phyloP scores from a whole-genome alignment of 176 grass and related monocot species.

The Juncus inflexus region DNA sequence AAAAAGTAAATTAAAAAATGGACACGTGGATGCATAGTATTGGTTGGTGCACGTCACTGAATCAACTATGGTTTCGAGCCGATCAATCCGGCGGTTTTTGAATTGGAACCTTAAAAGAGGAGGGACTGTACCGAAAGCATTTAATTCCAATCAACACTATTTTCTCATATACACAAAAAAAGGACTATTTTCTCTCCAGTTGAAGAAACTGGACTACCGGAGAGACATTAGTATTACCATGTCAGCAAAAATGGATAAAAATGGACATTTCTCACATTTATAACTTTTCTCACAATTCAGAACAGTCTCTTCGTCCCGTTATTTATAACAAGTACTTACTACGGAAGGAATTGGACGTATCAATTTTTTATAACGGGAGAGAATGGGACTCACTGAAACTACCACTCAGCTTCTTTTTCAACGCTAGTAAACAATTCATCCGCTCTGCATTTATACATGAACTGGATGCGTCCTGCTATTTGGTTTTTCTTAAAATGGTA shows the following conservation, averaged over 20 bases:
- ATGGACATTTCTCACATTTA: too few relatives aligned
- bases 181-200: too few relatives aligned
- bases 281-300: too few relatives aligned
- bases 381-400: not conserved
- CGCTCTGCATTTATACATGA: not conserved
- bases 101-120: conserved; percentile 9
- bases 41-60: conserved; percentile 51
- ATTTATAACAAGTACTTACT: not conserved
- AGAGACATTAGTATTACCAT: not conserved
- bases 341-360: not conserved
- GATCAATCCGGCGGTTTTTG: conserved; percentile 7
- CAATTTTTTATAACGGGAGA: not conserved
- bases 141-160: not conserved
- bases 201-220: too few relatives aligned
- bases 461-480: not conserved
- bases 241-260: not conserved
- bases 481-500: conserved; percentile 2
- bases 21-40: conserved; percentile 44
- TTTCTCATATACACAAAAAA: too few relatives aligned
- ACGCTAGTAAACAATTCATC: conserved; percentile 6
- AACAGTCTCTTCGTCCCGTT: too few relatives aligned
- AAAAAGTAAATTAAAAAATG: conserved; percentile 13
- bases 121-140: not conserved
- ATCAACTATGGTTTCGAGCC: conserved; percentile 18
- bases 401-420: conserved; percentile 13